These are phyloP conservation scores for Pythium plurisporium DNA, from an alignment of 352 stramenopile species.

Conservation along the genomic window DNA sequence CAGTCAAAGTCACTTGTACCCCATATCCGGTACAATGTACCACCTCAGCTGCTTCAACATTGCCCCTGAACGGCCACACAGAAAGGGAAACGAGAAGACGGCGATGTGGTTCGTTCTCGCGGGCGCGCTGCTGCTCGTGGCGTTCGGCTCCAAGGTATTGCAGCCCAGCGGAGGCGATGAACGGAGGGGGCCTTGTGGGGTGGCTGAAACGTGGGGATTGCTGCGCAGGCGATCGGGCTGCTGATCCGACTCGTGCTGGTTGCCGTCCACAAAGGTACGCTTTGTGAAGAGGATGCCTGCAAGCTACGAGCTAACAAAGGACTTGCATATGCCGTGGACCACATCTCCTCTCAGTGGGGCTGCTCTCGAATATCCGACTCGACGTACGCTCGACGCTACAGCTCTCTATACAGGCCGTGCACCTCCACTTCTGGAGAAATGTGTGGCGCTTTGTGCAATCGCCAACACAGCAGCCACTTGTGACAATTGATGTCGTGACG, in stretches of 20 bases:
- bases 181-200: too few species aligned
- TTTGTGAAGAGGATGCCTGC: too few species aligned
- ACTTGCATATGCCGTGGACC: background rate
- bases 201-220: too few species aligned
- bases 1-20: constrained; percentile 11
- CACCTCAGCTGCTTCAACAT: constrained; percentile 4
- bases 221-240: constrained; percentile 2
- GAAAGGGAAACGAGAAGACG: constrained; percentile 7
- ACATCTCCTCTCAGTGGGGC: constrained; percentile 23
- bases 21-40: constrained; percentile 11
- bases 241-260: constrained; percentile 12
- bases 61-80: background rate
- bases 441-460: constrained; percentile 48
- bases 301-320: too few species aligned
- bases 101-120: constrained; percentile 18
- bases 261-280: constrained; percentile 16
- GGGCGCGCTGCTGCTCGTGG: constrained; percentile 1
- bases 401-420: constrained; percentile 30
- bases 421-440: constrained; percentile 52
- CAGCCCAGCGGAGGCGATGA: background rate
- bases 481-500: constrained; percentile 34
- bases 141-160: constrained; percentile 20
- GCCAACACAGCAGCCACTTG: constrained; percentile 35
- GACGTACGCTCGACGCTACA: constrained; percentile 36
- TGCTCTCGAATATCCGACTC: constrained; percentile 47